Evolutionary conservation across 2,329 filamentous ascomycete species (phyloP), one percentile per base, ranked within the genome.

Genomic region (Penicillium digitatum): DNA sequence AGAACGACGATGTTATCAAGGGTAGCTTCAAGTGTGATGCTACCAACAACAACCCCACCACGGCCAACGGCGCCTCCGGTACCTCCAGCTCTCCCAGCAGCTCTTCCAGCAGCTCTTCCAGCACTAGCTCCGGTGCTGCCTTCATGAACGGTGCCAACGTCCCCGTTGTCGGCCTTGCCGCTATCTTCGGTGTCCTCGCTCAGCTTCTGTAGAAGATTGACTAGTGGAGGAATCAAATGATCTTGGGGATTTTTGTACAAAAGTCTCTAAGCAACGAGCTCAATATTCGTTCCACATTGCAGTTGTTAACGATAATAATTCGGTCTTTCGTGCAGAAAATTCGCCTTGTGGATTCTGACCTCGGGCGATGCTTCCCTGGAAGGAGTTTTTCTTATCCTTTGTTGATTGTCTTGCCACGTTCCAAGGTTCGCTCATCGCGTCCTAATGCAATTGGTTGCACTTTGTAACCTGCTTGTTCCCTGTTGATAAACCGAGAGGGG

Each of bases 21-120:
- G 80, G 80, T 57, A 71, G 66, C 26, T 79, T 74, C 69, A 72
- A 67, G 29, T 82, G 80, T 70, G 62, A 71, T 34, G 67, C 69
- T 51, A 63, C 65, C 57, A 65, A 66, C 49, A 40, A 59, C 54
- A 63, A 76, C 69, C 73, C 76, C 47, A 69, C 66, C 56, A 68
- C 68, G 62, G 54, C 66, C 57, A 67, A 68, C 49, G 71, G 69
- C 55, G 59, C 62, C 43, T 69, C 69, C 20, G 70, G 69, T 40
- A 69, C 42, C 37, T 66, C 66, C 42, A 67, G 66, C 48, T 67
- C 70, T 43, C 57, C 55, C 53, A 64, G 66, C 10, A 11, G 27
- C 27, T 4, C 34, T 50, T 11, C 34, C 51, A 62, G 69, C 49
- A 63, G 52, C 35, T 49, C 55, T 35, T 48, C 63, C 57, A 66